These are phyloP conservation scores for Cystofilobasidium ferigula DNA, from an alignment of 768 basidiomycete species.

Conservation along the genomic window DNA sequence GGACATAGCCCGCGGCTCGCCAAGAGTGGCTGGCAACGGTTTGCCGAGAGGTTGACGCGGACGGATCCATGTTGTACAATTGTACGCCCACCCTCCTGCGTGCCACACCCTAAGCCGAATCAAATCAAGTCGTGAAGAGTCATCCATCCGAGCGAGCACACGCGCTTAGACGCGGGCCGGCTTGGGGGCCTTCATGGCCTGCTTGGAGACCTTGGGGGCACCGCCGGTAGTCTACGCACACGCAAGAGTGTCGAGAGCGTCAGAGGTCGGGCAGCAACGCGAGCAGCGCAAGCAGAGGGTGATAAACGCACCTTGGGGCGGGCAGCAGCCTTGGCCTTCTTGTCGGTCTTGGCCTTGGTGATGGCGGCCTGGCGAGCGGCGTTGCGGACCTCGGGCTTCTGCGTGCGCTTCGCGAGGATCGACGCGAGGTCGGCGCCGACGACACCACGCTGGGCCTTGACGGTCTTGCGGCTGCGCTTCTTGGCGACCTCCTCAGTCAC, in stretches of 20 bases:
- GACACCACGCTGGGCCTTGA: constrained; percentile 94
- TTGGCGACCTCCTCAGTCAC: constrained; percentile 97
- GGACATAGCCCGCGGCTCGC: too few species aligned
- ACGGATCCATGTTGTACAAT: too few species aligned
- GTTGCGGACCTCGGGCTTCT: constrained; percentile 69
- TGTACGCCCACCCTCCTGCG: too few species aligned
- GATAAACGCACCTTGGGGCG: background rate
- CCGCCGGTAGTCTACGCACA: constrained; percentile 33
- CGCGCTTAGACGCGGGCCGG: constrained; percentile 20
- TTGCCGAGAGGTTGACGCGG: too few species aligned
- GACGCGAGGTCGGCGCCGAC: constrained; percentile 87
- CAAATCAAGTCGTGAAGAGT: too few species aligned
- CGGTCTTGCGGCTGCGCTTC: constrained; percentile 91
- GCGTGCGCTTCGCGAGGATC: constrained; percentile 85
- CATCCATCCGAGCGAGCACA: too few species aligned
- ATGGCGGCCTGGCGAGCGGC: constrained; percentile 77
- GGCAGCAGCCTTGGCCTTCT: constrained; percentile 67
- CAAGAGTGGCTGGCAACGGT: too few species aligned
- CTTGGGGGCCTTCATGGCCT: constrained; percentile 50
- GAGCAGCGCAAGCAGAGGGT: background rate
- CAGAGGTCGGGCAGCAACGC: too few species aligned
- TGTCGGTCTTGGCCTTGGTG: constrained; percentile 86
- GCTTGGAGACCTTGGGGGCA: constrained; percentile 82
- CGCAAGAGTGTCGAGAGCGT: background rate
- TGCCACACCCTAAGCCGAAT: too few species aligned